A percentile compares a stretch with the other conserved stretches of the same genome.
Evolutionary conservation across 2,329 filamentous ascomycete genomes (phyloP).

Genomic region (Fusarium circinatum): DNA sequence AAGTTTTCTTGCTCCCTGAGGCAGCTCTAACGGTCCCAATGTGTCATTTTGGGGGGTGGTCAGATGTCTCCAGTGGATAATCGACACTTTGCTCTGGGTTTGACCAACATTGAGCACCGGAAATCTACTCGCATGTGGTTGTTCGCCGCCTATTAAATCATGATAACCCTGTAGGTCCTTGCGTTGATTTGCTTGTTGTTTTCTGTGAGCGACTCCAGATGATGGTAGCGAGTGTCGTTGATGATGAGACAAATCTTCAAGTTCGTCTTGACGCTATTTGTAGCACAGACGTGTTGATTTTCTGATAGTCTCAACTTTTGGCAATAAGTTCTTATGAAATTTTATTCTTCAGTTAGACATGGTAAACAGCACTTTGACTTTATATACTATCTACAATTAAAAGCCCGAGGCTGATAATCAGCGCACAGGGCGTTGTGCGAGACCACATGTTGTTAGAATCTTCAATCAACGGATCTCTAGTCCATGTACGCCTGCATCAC

Average conservation of each 20-base stretch:
- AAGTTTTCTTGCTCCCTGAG: neutral
- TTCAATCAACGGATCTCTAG: neutral
- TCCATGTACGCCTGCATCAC: neutral
- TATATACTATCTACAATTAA: neutral
- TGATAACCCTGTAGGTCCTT: neutral
- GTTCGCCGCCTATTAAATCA: neutral
- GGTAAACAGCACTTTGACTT: no score
- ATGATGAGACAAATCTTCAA: neutral
- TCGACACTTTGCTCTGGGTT: neutral
- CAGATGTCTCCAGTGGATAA: neutral
- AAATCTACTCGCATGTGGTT: neutral
- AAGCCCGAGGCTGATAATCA: neutral
- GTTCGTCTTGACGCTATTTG: neutral
- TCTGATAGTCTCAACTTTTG: no score
- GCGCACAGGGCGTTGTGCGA: neutral
- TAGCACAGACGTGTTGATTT: neutral
- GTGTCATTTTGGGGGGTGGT: slow-evolving; percentile 4
- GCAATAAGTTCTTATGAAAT: neutral
- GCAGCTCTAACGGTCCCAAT: neutral
- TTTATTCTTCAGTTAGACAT: neutral
- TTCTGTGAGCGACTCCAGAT: neutral
- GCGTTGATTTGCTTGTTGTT: neutral
- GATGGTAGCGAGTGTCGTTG: neutral
- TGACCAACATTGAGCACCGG: neutral
- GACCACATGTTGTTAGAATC: neutral